Base-by-base conservation (phyloP, 2,329 filamentous ascomycete genomes). In the Pseudogymnoascus sp. region DNA sequence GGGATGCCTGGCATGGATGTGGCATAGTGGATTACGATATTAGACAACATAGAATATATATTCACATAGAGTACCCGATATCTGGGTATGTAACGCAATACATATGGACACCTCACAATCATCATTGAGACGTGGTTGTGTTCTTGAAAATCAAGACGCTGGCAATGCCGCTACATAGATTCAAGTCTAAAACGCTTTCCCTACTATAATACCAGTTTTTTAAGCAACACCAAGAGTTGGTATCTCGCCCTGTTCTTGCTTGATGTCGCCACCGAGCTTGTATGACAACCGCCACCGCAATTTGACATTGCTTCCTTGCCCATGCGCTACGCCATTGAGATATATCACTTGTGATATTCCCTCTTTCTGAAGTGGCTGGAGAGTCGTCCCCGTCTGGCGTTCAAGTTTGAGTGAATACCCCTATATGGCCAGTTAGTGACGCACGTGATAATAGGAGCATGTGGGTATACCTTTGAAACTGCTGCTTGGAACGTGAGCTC, bases 401-500 rank as follows among this genome's bases (percentile, higher is more conserved):
- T 90, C 86, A 25, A 97, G 83, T 69, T 89, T 83, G 20, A 97
- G 80, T 63, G 88, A 86, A 71, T 88, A 94, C 64, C 87, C 88
- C 91, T 95, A 67, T 95, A 67, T 32, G 58, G 14, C 64, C 61
- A 32, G 37, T 68, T 62, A 67, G 62, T 59, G 62, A 8, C 9
- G 4, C 20, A 54, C 66, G 50, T 47, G 43, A 58, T 25, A 25
- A 28, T 14, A 50, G 50, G 28, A 20, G 18, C 30, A 16, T 32
- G 38, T 18, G 14, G 30, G 65, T 74, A 66, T 77, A 95, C 92
- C 83, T 93, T 97, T 63, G 93, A 94, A 30, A 97, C 93, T 2
- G 94, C 94, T 38, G 96, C 81, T 73, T 96, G 90, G 70, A 97
- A 96, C 62, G 93, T 91, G 30, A 99, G 77, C 65, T 95, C 89